Evolutionary conservation across 176 grass and related monocot species (phyloP).

Genomic region (Secale cereale): DNA sequence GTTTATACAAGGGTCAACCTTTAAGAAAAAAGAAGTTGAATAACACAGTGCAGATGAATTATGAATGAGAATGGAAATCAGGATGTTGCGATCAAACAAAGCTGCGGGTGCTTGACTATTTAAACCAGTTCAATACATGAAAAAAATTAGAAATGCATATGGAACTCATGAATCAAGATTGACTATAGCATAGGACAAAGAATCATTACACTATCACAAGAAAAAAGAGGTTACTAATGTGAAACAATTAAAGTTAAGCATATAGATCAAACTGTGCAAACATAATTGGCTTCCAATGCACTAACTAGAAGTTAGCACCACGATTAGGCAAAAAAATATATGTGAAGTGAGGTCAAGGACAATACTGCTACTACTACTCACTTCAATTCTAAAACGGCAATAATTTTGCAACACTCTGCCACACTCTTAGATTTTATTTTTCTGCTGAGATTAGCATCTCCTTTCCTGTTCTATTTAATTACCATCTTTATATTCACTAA

Average conservation of each 20-base stretch:
- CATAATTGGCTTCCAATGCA: not conserved
- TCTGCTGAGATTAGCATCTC: not conserved
- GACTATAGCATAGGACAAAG: not conserved
- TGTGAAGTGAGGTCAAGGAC: slow-evolving; percentile 6
- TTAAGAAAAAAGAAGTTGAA: not conserved
- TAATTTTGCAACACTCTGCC: not conserved
- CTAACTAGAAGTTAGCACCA: not conserved
- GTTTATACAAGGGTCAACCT: not conserved
- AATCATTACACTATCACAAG: not conserved
- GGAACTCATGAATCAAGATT: not conserved
- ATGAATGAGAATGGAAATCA: slow-evolving; percentile 11
- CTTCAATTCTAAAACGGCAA: not conserved
- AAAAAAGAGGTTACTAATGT: not conserved
- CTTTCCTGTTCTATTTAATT: slow-evolving; percentile 1
- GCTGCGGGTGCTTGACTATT: not conserved
- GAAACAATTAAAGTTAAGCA: not conserved
- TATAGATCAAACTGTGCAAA: not conserved
- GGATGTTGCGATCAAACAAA: not conserved
- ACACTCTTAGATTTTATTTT: too few relatives aligned
- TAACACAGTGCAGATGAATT: not conserved
- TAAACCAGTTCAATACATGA: not conserved
- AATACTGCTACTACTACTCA: not conserved
- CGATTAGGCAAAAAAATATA: not conserved
- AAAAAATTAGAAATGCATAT: not conserved
- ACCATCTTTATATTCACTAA: not conserved